Percentiles rank a stretch among this genome's conserved stretches.
Evolutionary conservation across 164 flowering plant species (phyloP).

Genomic region (Vitis rotundifolia): DNA sequence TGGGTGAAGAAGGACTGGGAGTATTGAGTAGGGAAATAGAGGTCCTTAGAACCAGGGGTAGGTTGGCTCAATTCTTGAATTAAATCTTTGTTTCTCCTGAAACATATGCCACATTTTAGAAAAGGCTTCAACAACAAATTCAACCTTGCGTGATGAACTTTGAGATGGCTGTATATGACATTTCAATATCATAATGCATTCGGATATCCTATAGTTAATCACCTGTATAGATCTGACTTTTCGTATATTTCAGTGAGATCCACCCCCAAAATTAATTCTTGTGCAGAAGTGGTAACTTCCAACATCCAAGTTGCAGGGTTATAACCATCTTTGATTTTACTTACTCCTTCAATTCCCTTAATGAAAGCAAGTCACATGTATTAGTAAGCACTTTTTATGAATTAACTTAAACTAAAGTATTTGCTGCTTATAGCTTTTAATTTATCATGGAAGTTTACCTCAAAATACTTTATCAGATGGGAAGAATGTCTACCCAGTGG

Average conservation of each 20-base stretch:
- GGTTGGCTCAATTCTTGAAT: slow-evolving; percentile 34
- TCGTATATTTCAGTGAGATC: slow-evolving; percentile 20
- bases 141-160: no score
- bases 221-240: slow-evolving; percentile 31
- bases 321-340: slow-evolving; percentile 27
- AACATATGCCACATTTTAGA: background rate
- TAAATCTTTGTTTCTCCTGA: slow-evolving; percentile 43
- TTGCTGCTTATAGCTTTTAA: no score
- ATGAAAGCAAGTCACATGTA: background rate
- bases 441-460: slow-evolving; percentile 30
- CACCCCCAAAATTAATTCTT: slow-evolving; percentile 20
- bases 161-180: no score
- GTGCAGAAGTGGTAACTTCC: slow-evolving; percentile 19
- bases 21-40: slow-evolving; percentile 47
- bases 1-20: slow-evolving; percentile 45
- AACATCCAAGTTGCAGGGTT: slow-evolving; percentile 59
- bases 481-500: slow-evolving; percentile 51
- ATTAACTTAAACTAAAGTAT: no score
- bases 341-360: slow-evolving; percentile 15
- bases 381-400: background rate
- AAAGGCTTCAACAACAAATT: background rate
- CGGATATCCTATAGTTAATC: no score
- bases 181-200: no score
- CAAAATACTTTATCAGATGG: slow-evolving; percentile 50
- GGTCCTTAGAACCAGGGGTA: slow-evolving; percentile 33